Conservation (phyloP, 805 yeast species). For the Cyberlindnera xishuangbannaensis region DNA sequence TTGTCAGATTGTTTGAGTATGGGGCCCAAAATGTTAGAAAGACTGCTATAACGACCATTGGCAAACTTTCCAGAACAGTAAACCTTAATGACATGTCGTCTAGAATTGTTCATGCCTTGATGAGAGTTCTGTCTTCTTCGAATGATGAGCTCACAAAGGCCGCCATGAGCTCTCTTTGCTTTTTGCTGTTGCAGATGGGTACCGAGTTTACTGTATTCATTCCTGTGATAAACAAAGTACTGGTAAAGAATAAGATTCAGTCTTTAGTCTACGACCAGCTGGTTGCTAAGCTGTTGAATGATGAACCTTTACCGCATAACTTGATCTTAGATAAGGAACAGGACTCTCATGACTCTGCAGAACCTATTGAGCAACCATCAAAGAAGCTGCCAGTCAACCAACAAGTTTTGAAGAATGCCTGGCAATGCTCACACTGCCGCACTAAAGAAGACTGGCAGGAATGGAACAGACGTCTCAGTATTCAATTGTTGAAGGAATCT, state of each 20-base stretch:
- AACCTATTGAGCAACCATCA: slow-evolving; percentile 61
- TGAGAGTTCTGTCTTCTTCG: slow-evolving; percentile 53
- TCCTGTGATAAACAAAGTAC: slow-evolving; percentile 68
- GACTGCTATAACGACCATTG: slow-evolving; percentile 77
- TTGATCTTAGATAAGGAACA: slow-evolving; percentile 63
- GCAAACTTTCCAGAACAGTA: slow-evolving; percentile 69
- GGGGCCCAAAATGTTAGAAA: slow-evolving; percentile 53
- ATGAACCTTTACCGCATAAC: slow-evolving; percentile 81
- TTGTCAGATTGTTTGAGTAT: slow-evolving; percentile 74
- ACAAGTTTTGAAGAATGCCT: slow-evolving; percentile 62
- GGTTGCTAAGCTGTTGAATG: slow-evolving; percentile 68
- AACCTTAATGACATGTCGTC: slow-evolving; percentile 84
- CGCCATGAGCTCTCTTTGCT: slow-evolving; percentile 74
- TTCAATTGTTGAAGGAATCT: slow-evolving; percentile 82
- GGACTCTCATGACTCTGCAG: slow-evolving; percentile 26
- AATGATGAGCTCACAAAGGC: slow-evolving; percentile 57
- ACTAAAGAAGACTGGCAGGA: slow-evolving; percentile 98
- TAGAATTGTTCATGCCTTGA: slow-evolving; percentile 78
- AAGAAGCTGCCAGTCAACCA: slow-evolving; percentile 71
- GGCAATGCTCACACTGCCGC: slow-evolving; percentile 88
- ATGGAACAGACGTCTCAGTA: slow-evolving; percentile 85
- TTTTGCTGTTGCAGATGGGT: slow-evolving; percentile 75
- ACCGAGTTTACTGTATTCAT: slow-evolving; percentile 79
- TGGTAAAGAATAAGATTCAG: slow-evolving; percentile 58
- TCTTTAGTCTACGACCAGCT: slow-evolving; percentile 75